Percentiles rank a stretch among this genome's conserved stretches.
phyloP scores from a whole-genome alignment of 2,329 filamentous ascomycete species.

The Fusarium temperatum region DNA sequence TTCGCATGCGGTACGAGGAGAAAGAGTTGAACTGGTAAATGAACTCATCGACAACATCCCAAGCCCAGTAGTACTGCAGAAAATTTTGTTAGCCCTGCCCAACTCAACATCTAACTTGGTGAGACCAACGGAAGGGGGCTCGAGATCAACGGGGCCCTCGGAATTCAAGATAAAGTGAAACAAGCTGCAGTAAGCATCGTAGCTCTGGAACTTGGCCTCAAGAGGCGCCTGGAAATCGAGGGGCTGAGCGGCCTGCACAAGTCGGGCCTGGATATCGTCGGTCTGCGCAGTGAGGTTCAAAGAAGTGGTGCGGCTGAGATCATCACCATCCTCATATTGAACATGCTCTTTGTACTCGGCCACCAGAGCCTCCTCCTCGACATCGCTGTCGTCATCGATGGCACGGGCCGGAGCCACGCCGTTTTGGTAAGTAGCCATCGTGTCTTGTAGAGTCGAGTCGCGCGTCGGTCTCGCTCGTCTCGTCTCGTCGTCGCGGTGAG shows the following conservation, averaged over 20 bases:
- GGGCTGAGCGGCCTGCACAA: constrained; percentile 91
- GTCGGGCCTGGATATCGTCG: constrained; percentile 92
- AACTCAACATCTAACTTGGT: constrained; percentile 14
- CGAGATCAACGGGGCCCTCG: constrained; percentile 96
- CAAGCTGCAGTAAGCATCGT: constrained; percentile 98
- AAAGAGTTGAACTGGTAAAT: constrained; percentile 99
- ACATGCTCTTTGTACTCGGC: constrained; percentile 97
- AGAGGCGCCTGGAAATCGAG: constrained; percentile 95
- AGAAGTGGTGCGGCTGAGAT: constrained; percentile 78
- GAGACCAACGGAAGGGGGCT: constrained; percentile 87
- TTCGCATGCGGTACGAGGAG: constrained; percentile 93
- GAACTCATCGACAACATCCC: constrained; percentile 99
- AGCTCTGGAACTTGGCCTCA: constrained; percentile 97
- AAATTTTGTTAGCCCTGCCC: constrained; percentile 30
- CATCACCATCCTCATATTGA: constrained; percentile 86
- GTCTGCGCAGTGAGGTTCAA: constrained; percentile 76
- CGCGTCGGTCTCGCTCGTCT: constrained; percentile 38
- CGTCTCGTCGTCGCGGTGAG: constrained; percentile 44
- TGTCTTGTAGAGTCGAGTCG: constrained; percentile 45
- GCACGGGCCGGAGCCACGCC: constrained; percentile 67
- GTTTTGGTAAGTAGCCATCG: constrained; percentile 71
- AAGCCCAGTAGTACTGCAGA: constrained; percentile 94
- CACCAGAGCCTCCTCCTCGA: constrained; percentile 94
- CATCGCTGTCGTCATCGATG: constrained; percentile 85
- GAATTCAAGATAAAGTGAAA: constrained; percentile 99